These are phyloP conservation scores for Candolleomyces efflorescens DNA, from an alignment of 768 basidiomycete genomes.

Conservation along the genomic window DNA sequence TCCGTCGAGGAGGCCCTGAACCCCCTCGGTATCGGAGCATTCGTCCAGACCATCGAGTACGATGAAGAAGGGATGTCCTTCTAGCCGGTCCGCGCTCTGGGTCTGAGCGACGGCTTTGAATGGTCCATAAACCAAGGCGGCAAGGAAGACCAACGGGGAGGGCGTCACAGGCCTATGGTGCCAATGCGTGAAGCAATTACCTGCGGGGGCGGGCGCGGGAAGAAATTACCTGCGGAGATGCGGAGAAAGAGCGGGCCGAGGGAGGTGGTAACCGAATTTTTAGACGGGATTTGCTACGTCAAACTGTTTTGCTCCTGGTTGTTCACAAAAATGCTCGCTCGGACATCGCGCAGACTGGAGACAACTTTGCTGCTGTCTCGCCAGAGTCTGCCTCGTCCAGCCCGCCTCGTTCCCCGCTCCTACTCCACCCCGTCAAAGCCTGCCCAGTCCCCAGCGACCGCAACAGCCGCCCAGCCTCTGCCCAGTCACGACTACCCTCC, in stretches of 20 bases:
- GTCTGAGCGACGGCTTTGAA: neutral
- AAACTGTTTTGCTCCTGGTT: neutral
- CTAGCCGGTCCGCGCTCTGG: neutral
- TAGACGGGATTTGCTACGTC: neutral
- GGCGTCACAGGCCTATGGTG: too few species aligned
- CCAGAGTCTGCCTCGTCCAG: constrained; percentile 63
- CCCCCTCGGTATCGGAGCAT: neutral
- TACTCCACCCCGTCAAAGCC: constrained; percentile 65
- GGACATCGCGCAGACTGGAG: constrained; percentile 36
- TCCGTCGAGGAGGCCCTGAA: neutral
- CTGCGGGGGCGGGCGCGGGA: neutral
- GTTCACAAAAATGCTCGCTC: constrained; percentile 30
- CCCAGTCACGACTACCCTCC: constrained; percentile 31
- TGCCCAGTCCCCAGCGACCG: constrained; percentile 49
- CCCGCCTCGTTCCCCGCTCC: constrained; percentile 66
- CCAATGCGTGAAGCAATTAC: too few species aligned
- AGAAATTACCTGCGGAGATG: neutral
- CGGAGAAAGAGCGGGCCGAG: too few species aligned
- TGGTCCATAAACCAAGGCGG: neutral
- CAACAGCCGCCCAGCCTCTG: constrained; percentile 31
- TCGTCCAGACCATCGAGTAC: neutral
- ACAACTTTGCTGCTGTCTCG: constrained; percentile 57
- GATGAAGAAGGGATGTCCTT: neutral
- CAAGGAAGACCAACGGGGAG: too few species aligned
- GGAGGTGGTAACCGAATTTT: neutral